A percentile compares a stretch with the other conserved stretches of the same genome.
Conservation (phyloP, 192 early-diverging fungal species). For the Backusella australiensis region DNA sequence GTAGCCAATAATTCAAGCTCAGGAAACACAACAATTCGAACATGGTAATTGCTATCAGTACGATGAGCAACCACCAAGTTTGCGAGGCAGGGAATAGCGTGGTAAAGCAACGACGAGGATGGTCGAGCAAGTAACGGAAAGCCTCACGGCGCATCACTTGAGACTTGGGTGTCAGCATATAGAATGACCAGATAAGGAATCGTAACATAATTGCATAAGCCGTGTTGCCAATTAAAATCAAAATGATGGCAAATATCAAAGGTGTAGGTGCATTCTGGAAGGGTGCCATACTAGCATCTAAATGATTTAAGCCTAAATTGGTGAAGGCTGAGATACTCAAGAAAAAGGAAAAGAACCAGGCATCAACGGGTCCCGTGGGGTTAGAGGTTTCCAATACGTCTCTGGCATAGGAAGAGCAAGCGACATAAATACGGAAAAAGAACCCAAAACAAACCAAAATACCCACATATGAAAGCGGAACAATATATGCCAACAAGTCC, state of each 20-base stretch:
- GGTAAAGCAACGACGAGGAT: slow-evolving; percentile 36
- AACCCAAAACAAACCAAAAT: slow-evolving; percentile 20
- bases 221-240: slow-evolving; percentile 34
- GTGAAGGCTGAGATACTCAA: slow-evolving; percentile 22
- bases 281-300: slow-evolving; percentile 33
- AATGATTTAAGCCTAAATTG: slow-evolving; percentile 27
- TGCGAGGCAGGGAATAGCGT: slow-evolving; percentile 31
- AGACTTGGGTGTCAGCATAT: slow-evolving; percentile 16
- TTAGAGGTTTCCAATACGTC: slow-evolving; percentile 25
- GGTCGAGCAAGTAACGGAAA: slow-evolving; percentile 26
- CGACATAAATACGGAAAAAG: slow-evolving; percentile 29
- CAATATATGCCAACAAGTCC: slow-evolving; percentile 20
- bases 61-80: slow-evolving; percentile 30
- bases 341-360: slow-evolving; percentile 35
- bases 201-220: slow-evolving; percentile 32
- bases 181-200: slow-evolving; percentile 27
- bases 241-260: slow-evolving; percentile 15
- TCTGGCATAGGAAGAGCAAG: slow-evolving; percentile 20
- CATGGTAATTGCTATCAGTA: slow-evolving; percentile 25
- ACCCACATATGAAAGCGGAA: slow-evolving; percentile 26
- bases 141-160: slow-evolving; percentile 22
- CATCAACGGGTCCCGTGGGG: slow-evolving; percentile 13
- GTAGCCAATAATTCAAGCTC: slow-evolving; percentile 27
- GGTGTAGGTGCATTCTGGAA: slow-evolving; percentile 32
- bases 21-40: slow-evolving; percentile 26